A percentile compares a stretch with the other conserved stretches of the same genome.
These are phyloP conservation scores for Darksidea phi DNA, from an alignment of 495 filamentous ascomycete genomes.

Conservation along the genomic window DNA sequence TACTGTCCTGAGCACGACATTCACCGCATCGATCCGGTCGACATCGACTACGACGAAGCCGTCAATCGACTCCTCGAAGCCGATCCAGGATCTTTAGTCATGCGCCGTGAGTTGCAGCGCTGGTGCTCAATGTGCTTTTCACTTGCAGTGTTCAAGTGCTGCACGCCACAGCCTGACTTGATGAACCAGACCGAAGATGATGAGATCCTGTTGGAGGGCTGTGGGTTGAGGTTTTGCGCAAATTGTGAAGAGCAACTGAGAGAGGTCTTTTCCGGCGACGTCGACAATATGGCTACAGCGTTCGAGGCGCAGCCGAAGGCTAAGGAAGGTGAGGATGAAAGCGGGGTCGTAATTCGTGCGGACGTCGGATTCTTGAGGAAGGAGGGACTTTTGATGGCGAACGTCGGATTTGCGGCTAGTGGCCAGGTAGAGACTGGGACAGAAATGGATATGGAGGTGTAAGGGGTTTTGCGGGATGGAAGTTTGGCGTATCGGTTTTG, in stretches of 20 bases:
- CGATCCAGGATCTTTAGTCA: neutral
- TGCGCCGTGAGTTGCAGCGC: neutral
- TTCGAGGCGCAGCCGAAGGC: slow-evolving; percentile 14
- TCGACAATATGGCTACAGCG: neutral
- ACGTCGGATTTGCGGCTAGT: too few species aligned
- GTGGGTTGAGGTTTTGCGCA: slow-evolving; percentile 21
- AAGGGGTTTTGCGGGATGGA: too few species aligned
- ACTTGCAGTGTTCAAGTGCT: slow-evolving; percentile 18
- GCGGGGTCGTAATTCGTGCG: neutral
- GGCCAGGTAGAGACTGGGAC: too few species aligned
- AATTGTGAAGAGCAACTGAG: slow-evolving; percentile 7
- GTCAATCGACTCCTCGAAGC: slow-evolving; percentile 3
- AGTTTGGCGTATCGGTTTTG: too few species aligned
- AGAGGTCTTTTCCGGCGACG: slow-evolving; percentile 3
- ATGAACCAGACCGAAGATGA: neutral
- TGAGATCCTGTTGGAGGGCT: slow-evolving; percentile 5
- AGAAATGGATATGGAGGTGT: too few species aligned
- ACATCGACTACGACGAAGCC: neutral
- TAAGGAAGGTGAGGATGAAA: neutral
- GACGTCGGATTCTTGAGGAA: slow-evolving; percentile 26
- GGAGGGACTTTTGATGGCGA: slow-evolving; percentile 18
- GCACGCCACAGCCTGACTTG: slow-evolving; percentile 9
- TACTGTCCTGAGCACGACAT: slow-evolving; percentile 10
- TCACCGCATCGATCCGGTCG: neutral
- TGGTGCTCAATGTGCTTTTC: slow-evolving; percentile 28